Percentiles rank a stretch among this genome's conserved stretches.
These are phyloP conservation scores for Astrocystis sublimbata DNA, from an alignment of 495 filamentous ascomycete genomes.

Conservation along the genomic window DNA sequence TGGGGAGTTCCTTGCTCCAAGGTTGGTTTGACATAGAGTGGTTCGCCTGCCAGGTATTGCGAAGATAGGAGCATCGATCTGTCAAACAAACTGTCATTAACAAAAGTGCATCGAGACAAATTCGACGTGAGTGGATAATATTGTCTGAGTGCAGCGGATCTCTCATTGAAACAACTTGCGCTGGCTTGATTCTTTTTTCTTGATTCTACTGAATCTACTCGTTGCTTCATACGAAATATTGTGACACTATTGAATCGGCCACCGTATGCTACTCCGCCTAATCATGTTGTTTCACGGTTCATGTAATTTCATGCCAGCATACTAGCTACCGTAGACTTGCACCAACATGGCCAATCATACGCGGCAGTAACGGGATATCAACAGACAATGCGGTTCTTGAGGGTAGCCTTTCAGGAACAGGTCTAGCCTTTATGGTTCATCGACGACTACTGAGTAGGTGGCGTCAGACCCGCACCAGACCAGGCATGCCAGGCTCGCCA, in stretches of 20 bases:
- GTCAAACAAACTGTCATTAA: too few relatives aligned
- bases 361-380: background rate
- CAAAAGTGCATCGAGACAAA: too few relatives aligned
- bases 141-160: background rate
- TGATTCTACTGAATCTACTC: background rate
- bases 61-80: too few relatives aligned
- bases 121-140: background rate
- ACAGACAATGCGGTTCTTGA: background rate
- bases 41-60: too few relatives aligned
- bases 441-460: too few relatives aligned
- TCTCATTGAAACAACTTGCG: background rate
- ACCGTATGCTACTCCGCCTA: background rate
- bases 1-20: background rate
- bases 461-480: too few relatives aligned
- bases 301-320: conserved; percentile 6
- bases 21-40: background rate
- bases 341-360: conserved; percentile 6
- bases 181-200: background rate
- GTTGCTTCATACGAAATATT: background rate
- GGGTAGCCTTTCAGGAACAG: background rate
- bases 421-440: background rate
- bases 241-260: background rate
- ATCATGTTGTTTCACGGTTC: conserved; percentile 5
- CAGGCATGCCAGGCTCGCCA: too few relatives aligned
- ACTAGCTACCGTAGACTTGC: background rate